These are phyloP conservation scores for Annulohypoxylon truncatum DNA, from an alignment of 2,329 filamentous ascomycete genomes.

Conservation along the genomic window DNA sequence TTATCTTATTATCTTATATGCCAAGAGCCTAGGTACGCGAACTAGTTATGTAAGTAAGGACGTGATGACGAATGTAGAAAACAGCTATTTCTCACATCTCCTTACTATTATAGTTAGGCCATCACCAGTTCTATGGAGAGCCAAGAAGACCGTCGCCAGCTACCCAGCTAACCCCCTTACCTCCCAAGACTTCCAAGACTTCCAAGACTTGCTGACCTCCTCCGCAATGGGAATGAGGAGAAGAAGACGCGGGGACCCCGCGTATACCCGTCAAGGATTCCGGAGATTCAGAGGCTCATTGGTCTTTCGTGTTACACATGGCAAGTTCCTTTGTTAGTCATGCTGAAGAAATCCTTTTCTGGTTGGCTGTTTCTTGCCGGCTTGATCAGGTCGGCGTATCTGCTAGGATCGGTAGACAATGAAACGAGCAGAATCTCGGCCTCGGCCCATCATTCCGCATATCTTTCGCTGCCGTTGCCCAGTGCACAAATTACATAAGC, in stretches of 20 bases:
- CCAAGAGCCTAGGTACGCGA: neutral
- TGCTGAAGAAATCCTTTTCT: conserved; percentile 1
- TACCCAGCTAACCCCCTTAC: neutral
- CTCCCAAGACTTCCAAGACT: too few relatives aligned
- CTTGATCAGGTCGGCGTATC: neutral
- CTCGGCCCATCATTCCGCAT: neutral
- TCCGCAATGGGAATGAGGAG: conserved; percentile 15
- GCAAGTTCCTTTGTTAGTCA: conserved; percentile 19
- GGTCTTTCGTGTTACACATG: neutral
- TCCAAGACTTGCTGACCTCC: too few relatives aligned
- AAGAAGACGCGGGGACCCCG: conserved; percentile 32
- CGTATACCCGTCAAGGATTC: conserved; percentile 9
- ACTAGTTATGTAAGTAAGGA: neutral
- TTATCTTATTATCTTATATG: neutral
- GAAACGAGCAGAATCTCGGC: neutral
- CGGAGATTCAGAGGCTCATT: neutral
- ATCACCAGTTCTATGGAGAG: neutral
- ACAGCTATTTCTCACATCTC: conserved; percentile 4
- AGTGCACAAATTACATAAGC: too few relatives aligned
- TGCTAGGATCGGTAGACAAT: conserved; percentile 11
- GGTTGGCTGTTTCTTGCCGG: conserved; percentile 1
- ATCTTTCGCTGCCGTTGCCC: neutral
- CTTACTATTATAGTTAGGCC: conserved; percentile 18
- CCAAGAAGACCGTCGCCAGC: neutral
- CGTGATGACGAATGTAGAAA: conserved; percentile 3